Evolutionary conservation across 148 eudicot genomes (phyloP).

Genomic region (Polygonum aviculare): DNA sequence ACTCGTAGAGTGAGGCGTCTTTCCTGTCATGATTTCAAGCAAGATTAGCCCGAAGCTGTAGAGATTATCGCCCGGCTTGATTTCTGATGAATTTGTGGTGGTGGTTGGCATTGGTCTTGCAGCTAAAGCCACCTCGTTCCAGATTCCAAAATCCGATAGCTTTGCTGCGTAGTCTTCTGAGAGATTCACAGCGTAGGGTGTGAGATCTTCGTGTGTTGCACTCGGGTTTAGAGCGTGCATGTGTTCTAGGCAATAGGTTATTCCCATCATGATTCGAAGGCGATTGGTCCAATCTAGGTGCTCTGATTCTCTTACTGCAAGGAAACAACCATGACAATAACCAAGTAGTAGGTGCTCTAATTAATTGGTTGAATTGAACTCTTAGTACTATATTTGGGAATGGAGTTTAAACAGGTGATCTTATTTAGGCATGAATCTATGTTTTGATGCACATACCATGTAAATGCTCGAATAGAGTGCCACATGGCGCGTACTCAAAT

Average conservation of each 20-base stretch:
- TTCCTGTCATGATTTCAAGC: conserved; percentile 72
- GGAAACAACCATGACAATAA: background rate
- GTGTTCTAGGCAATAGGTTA: conserved; percentile 77
- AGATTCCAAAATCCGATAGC: conserved; percentile 65
- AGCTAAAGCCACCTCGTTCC: conserved; percentile 33
- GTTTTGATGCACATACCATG: conserved; percentile 54
- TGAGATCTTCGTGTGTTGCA: conserved; percentile 45
- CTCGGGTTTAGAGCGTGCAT: conserved; percentile 71
- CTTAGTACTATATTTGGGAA: background rate
- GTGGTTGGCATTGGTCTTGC: conserved; percentile 18
- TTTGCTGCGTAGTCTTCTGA: conserved; percentile 89
- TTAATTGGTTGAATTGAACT: background rate
- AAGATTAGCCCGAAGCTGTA: conserved; percentile 66
- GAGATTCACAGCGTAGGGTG: conserved; percentile 52
- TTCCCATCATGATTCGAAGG: conserved; percentile 69
- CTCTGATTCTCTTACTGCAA: conserved; percentile 83
- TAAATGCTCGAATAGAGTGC: conserved; percentile 92
- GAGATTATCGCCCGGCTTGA: conserved; percentile 38
- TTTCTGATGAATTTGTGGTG: conserved; percentile 9
- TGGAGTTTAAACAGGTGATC: background rate
- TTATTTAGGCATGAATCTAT: background rate
- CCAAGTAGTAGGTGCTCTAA: background rate
- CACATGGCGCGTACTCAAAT: conserved; percentile 90
- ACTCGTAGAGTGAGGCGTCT: conserved; percentile 39
- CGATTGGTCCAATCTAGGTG: conserved; percentile 83